Base-by-base conservation (phyloP, 1,284 basidiomycete species). In the Papiliotrema laurentii region DNA sequence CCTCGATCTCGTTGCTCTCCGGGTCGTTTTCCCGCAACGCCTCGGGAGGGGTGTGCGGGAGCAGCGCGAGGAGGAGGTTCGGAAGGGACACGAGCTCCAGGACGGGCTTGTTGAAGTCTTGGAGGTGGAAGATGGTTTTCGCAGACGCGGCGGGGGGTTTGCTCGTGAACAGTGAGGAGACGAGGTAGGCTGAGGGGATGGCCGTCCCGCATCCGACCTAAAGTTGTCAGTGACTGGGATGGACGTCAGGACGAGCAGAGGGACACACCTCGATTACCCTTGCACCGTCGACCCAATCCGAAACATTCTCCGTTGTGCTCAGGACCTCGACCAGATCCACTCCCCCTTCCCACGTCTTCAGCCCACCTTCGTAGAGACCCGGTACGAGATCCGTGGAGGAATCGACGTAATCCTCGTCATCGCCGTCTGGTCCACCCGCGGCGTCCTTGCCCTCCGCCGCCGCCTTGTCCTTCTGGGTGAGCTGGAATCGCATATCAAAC, bases 341-440 rank as follows among this genome's bases (percentile, higher is more conserved):
- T 31, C 89, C 87, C 55, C 91, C 96, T 71, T 98, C 94, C 94
- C 94, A 98, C 2, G 92, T 97, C 74, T 97, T 97, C 48, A 98
- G 71, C 0, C 94, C 94, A 14, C 94, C 94, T 73, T 97, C 94
- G 64, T 98, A 97, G 0, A 92, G 79, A 0, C 91, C 86, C 1
- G 92, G 89, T 10, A 97, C 82, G 11, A 98, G 80, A 72, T 97
- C 94, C 0, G 89, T 91, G 0, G 87, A 84, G 0, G 86, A 81
- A 56, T 90, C 85, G 19, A 91, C 75, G 53, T 86, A 89, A 13
- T 65, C 63, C 21, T 71, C 65, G 11, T 59, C 63, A n/a, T 64
- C 26, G 13, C 16, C 41, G 2, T 25, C 34, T 19, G 31, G 9
- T 16, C 13, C 6, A 7, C 24, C 24, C n/a, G 13, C 16, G n/a